Evolutionary conservation across 176 grass and related monocot genomes (phyloP), one percentile per base, ranked within the genome.

Genomic region (Rhipidocladum racemiflorum): DNA sequence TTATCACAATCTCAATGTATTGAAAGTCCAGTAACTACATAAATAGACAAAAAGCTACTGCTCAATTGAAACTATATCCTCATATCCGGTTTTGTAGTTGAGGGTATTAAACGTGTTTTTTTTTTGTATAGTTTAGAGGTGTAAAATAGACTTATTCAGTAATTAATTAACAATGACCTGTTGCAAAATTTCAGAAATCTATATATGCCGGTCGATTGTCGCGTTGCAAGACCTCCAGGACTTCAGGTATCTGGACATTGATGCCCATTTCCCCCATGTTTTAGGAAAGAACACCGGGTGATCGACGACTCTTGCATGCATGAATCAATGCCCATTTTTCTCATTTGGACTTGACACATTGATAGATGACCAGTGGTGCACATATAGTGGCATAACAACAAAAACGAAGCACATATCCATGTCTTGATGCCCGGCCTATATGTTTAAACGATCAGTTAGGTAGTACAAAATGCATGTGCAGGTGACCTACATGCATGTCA

Each of bases 401-500:
- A 24, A 35, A 36, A 78, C 18, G 7, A 35, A 17, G 12, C 61
- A 79, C 11, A 65, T 36, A 50, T 78, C 34, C 11, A 40, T 40
- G 39, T 40, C 2, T 40, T 40, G 39, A 40, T 40, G 39, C 39
- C 39, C 39, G 39, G 39, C 39, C 39, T 40, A 40, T 40, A 40
- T 40, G 39, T 49, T 20, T 18, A 36, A 65, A 17, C 5, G 7
- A 20, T 20, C 17, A 36, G 62, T 7, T 20, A 35, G 34, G 23
- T 48, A 45, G 17, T 54, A 27, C 25, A 86, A 43, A n/a, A 6
- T 61, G 78, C 28, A 42, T 51, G 78, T 65, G 49, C 86, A 83
- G 63, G 82, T 81, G 77, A 85, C 64, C 61, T 64, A 46, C 72
- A 68, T 44, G 49, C 36, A 34, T 18, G 56, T 53, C 72, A 70